Conservation (phyloP, 306 rosid genomes). For the Datisca glomerata region DNA sequence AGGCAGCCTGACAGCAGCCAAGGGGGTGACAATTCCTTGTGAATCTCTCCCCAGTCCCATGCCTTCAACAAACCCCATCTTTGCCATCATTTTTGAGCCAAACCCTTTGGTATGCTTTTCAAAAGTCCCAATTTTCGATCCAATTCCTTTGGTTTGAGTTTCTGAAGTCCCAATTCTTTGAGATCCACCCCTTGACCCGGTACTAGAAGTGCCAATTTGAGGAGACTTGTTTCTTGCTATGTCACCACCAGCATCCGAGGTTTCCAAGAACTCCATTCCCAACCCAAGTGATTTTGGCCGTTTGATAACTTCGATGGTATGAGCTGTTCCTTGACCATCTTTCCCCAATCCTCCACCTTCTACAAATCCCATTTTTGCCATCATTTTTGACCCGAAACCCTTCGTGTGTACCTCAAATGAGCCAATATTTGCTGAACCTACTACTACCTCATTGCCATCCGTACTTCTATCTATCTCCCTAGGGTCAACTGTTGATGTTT, state of each 20-base stretch:
- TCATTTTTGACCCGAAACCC: slow-evolving; percentile 91
- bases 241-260: slow-evolving; percentile 10
- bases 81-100: slow-evolving; percentile 93
- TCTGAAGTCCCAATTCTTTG: slow-evolving; percentile 49
- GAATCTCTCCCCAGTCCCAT: slow-evolving; percentile 63
- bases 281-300: slow-evolving; percentile 94
- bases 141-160: slow-evolving; percentile 75
- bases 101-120: slow-evolving; percentile 86
- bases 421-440: slow-evolving; percentile 29
- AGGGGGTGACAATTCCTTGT: slow-evolving; percentile 73
- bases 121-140: slow-evolving; percentile 68
- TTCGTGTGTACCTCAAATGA: slow-evolving; percentile 84
- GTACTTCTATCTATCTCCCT: slow-evolving; percentile 22
- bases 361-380: slow-evolving; percentile 90
- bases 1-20: slow-evolving; percentile 51
- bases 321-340: slow-evolving; percentile 69
- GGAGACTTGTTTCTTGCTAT: slow-evolving; percentile 8
- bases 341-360: slow-evolving; percentile 86
- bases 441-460: slow-evolving; percentile 13
- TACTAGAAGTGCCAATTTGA: background rate
- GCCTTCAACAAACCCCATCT: slow-evolving; percentile 92
- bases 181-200: background rate
- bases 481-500: slow-evolving; percentile 18
- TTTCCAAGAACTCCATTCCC: slow-evolving; percentile 56
- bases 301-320: slow-evolving; percentile 64